Percentiles rank a stretch among this genome's conserved stretches.
phyloP scores from a whole-genome alignment of 306 rosid genomes.

The Ammopiptanthus mongolicus region DNA sequence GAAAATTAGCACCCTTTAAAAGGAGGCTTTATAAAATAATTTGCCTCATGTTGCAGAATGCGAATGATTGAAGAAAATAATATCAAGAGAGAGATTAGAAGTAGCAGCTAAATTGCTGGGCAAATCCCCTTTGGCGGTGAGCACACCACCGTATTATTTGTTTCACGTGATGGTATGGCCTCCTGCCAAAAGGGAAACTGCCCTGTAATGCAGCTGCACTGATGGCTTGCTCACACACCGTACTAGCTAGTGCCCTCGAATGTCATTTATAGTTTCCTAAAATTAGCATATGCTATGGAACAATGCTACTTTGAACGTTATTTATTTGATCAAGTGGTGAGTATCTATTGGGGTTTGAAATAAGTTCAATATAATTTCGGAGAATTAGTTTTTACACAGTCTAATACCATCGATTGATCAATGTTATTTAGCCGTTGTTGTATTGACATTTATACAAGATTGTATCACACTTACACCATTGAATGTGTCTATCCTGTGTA shows the following conservation, averaged over 20 bases:
- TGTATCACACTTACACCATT: too few species aligned
- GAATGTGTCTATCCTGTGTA: too few species aligned
- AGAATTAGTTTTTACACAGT: background rate
- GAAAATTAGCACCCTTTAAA: too few species aligned
- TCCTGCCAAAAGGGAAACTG: slow-evolving; percentile 9
- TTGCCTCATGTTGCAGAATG: background rate
- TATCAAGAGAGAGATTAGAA: background rate
- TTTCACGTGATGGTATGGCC: background rate
- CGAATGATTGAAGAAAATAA: background rate
- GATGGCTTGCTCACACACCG: background rate
- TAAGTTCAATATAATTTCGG: background rate
- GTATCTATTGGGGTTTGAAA: background rate
- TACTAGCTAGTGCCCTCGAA: background rate
- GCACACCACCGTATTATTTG: background rate
- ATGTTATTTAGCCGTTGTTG: background rate
- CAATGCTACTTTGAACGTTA: background rate
- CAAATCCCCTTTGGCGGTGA: slow-evolving; percentile 18
- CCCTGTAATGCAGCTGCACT: slow-evolving; percentile 4
- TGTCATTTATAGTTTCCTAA: slow-evolving; percentile 1
- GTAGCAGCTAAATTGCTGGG: slow-evolving; percentile 13
- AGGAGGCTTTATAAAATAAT: background rate
- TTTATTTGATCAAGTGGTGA: background rate
- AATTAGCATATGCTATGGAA: background rate
- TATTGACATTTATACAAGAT: too few species aligned
- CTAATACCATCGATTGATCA: background rate